Base-by-base conservation (phyloP, 164 flowering plant species). In the Dillenia turbinata region DNA sequence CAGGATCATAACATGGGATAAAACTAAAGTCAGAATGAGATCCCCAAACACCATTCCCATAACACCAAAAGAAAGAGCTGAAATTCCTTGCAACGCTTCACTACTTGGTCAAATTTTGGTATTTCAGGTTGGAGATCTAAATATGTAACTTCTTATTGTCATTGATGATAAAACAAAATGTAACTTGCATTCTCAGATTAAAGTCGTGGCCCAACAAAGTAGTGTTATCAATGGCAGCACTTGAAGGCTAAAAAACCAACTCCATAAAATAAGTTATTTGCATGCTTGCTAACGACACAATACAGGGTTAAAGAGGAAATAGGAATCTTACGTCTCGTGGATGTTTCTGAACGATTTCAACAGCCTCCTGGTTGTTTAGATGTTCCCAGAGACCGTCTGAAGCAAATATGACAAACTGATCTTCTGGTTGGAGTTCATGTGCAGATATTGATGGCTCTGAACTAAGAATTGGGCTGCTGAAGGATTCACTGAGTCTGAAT, bases 321-420 rank as follows among this genome's bases (percentile, higher is more conserved):
- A 10, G 52, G 26, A 26, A 24, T 17, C 81, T 76, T 74, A 84
- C 87, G 45, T 74, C 61, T 0, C 81, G 78, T 7, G 84, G 82
- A 65, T 66, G 43, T 50, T 59, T 75, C 12, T 67, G 64, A 45
- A 81, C 84, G 49, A 86, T 81, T 62, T 81, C 68, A 7, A 78
- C 80, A 26, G 82, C 85, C 59, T 81, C 85, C 63, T 81, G 78
- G 57, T 77, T 86, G 73, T 78, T 82, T 13, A 86, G 80, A 61
- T 86, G 84, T 63, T 83, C 91, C 88, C 88, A 84, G 9, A 84
- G 70, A 50, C 88, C 91, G 61, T 82, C 88, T 0, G 88, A 86
- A 49, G 82, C 90, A 65, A 79, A 83, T 52, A 85, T 81, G 65
- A 85, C 65, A 71, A 83, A 83, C 61, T 74, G 78, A 60, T 84